Conservation (phyloP, 306 rosid species). For the Styphnolobium japonicum region DNA sequence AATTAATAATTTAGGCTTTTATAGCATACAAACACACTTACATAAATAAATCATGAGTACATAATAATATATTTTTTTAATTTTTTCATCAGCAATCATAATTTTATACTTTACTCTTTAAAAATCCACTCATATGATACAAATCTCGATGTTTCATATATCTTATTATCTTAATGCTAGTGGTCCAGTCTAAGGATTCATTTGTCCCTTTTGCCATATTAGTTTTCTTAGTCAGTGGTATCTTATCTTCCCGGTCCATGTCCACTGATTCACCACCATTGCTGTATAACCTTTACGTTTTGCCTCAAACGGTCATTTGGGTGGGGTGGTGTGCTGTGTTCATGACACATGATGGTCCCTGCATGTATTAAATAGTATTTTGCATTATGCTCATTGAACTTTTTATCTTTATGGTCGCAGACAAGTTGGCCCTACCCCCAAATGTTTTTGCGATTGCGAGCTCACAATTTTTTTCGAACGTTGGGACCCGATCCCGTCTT, state of each 20-base stretch:
- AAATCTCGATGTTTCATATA: no score
- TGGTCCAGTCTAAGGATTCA: neutral
- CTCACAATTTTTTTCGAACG: conserved; percentile 41
- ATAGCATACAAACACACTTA: no score
- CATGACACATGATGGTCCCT: conserved; percentile 45
- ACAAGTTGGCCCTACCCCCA: conserved; percentile 25
- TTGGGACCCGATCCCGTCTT: conserved; percentile 28
- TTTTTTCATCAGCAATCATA: no score
- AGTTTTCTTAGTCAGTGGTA: neutral
- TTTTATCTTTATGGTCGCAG: neutral
- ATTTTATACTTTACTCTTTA: no score
- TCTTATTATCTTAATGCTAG: no score
- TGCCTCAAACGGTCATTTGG: conserved; percentile 45
- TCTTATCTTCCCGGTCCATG: neutral
- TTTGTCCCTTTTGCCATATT: neutral
- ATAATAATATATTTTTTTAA: no score
- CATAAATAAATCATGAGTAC: no score
- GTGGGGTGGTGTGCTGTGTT: neutral
- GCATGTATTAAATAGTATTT: conserved; percentile 44
- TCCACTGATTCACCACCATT: conserved; percentile 1
- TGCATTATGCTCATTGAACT: conserved; percentile 1
- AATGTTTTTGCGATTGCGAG: neutral
- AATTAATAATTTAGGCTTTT: no score
- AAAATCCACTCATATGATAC: no score
- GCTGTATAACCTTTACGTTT: neutral